Evolutionary conservation across 2,329 filamentous ascomycete genomes (phyloP).

Genomic region (Fusarium sp.): DNA sequence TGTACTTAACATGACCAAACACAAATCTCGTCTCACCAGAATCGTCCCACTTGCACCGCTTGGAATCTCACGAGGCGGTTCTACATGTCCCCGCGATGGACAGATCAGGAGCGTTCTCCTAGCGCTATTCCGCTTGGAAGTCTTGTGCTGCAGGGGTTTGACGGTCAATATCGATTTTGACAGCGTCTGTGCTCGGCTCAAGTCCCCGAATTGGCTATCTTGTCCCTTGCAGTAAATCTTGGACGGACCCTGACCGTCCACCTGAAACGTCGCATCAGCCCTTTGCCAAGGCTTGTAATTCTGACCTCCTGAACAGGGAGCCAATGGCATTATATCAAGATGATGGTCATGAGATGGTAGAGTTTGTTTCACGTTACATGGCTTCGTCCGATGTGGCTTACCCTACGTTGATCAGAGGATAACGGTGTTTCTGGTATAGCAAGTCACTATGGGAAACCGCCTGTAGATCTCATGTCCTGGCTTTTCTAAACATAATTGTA

Average conservation of each 20-base stretch:
- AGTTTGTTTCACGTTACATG: no score
- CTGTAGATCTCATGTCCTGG: no score
- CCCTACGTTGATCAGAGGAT: no score
- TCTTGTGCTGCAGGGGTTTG: neutral
- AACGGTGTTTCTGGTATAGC: no score
- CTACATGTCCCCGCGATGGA: neutral
- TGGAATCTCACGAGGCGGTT: neutral
- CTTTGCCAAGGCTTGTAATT: no score
- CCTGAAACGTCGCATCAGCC: neutral
- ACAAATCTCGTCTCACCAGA: neutral
- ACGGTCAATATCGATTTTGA: neutral
- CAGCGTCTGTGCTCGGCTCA: neutral
- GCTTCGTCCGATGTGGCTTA: no score
- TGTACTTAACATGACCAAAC: neutral
- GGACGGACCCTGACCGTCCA: neutral
- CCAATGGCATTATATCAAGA: no score
- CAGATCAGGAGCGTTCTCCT: neutral
- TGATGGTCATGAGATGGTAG: no score
- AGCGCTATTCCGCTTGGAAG: neutral
- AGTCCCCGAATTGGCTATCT: neutral
- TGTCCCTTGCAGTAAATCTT: neutral
- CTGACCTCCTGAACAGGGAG: no score
- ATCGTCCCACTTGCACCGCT: neutral
- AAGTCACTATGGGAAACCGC: no score
- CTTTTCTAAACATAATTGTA: no score